Percentiles rank a stretch among this genome's conserved stretches.
phyloP scores from a whole-genome alignment of 2,329 filamentous ascomycete species.

The Ophiostoma populinum region DNA sequence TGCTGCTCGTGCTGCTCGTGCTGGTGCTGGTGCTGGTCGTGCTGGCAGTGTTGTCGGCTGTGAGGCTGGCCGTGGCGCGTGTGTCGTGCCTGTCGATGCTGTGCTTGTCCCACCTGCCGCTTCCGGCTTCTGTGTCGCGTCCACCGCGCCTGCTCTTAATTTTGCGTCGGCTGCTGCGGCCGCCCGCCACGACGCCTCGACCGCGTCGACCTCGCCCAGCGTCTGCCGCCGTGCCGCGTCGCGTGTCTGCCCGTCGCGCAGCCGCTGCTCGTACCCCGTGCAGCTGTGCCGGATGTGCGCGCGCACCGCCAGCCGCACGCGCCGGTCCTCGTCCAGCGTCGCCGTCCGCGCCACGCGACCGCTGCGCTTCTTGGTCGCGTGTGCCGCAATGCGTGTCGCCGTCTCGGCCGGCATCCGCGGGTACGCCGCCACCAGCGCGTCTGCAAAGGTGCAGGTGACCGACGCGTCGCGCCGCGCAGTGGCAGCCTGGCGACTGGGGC shows the following conservation, averaged over 20 bases:
- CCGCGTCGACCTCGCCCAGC: constrained; percentile 2
- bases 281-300: constrained; percentile 31
- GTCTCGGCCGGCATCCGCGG: constrained; percentile 21
- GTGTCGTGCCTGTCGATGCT: not conserved
- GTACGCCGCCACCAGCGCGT: constrained; percentile 19
- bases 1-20: not conserved
- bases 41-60: not conserved
- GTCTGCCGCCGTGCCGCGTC: constrained; percentile 12
- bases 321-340: constrained; percentile 20
- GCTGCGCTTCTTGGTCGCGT: constrained; percentile 27
- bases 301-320: constrained; percentile 27
- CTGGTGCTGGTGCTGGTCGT: not conserved
- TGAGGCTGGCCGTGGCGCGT: not conserved
- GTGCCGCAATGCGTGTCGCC: constrained; percentile 19
- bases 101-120: not conserved
- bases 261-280: constrained; percentile 27
- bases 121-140: not conserved
- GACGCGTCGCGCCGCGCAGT: constrained; percentile 21
- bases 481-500: constrained; percentile 16
- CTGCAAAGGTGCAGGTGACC: too few species aligned
- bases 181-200: constrained; percentile 2
- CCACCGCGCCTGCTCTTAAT: too few species aligned
- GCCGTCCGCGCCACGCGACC: constrained; percentile 29
- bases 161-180: too few species aligned
- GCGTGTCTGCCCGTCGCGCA: constrained; percentile 12